A percentile compares a stretch with the other conserved stretches of the same genome.
phyloP scores from a whole-genome alignment of 2,329 filamentous ascomycete genomes.

The Fusarium camptoceras region DNA sequence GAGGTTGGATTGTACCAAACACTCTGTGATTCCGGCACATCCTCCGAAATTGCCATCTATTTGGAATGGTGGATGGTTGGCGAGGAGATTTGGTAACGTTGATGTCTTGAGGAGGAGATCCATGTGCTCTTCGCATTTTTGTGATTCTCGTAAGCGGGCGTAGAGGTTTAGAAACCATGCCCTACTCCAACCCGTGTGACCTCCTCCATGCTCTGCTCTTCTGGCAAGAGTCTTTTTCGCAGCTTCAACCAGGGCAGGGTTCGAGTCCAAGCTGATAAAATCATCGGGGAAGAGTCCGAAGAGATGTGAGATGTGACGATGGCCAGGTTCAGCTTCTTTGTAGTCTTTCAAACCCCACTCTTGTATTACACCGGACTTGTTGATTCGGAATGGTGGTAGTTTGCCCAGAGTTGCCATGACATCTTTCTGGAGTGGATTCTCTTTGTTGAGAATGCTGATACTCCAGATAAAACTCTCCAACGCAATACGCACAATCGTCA shows the following conservation, averaged over 20 bases:
- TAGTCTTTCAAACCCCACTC: constrained; percentile 56
- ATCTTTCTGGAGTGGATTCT: background rate
- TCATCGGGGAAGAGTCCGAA: constrained; percentile 61
- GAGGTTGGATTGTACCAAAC: constrained; percentile 37
- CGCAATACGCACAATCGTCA: constrained; percentile 35
- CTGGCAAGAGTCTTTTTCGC: constrained; percentile 47
- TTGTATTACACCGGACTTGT: constrained; percentile 48
- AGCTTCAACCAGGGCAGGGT: constrained; percentile 42
- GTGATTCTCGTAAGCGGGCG: constrained; percentile 53
- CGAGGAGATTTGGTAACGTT: constrained; percentile 36
- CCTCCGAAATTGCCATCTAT: constrained; percentile 49
- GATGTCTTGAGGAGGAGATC: constrained; percentile 33
- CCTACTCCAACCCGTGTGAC: constrained; percentile 64
- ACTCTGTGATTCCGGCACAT: constrained; percentile 39
- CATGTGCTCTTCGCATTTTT: constrained; percentile 29
- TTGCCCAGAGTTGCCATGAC: constrained; percentile 7
- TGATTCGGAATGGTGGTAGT: constrained; percentile 27
- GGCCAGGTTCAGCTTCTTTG: constrained; percentile 58
- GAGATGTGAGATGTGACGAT: constrained; percentile 64
- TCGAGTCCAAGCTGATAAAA: constrained; percentile 32
- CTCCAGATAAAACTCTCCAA: constrained; percentile 40
- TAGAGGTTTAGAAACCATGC: constrained; percentile 64
- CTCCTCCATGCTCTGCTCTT: constrained; percentile 52
- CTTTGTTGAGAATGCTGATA: constrained; percentile 17
- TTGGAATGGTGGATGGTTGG: constrained; percentile 45